Conservation (phyloP, 352 stramenopile genomes). For the Pythium sp. region DNA sequence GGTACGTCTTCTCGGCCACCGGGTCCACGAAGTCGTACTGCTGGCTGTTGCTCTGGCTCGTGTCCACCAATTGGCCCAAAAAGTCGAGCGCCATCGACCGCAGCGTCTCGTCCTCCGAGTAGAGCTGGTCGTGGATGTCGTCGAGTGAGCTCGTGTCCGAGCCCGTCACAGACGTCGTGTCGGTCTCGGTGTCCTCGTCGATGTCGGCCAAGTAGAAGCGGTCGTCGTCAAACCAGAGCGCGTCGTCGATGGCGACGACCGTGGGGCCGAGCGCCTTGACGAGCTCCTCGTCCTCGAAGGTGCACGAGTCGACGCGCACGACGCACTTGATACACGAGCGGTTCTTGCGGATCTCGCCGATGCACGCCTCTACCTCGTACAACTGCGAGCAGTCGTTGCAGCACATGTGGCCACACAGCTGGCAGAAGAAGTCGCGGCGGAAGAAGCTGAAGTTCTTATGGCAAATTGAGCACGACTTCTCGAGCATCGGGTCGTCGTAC, state of each 20-base stretch:
- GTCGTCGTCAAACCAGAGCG: conserved; percentile 36
- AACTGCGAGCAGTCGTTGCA: conserved; percentile 43
- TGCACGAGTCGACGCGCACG: conserved; percentile 40
- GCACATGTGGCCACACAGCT: conserved; percentile 46
- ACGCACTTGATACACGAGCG: conserved; percentile 44
- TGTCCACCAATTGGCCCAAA: conserved; percentile 35
- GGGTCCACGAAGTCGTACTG: conserved; percentile 15
- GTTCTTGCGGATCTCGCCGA: conserved; percentile 38
- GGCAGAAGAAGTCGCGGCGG: conserved; percentile 47
- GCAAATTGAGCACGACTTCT: conserved; percentile 45
- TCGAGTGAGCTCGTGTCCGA: conserved; percentile 27
- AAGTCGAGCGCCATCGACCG: conserved; percentile 42
- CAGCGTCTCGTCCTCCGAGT: conserved; percentile 32
- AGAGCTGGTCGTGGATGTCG: conserved; percentile 35
- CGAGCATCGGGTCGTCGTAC: conserved; percentile 26
- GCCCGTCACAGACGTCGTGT: conserved; percentile 20
- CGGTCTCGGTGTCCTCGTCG: conserved; percentile 27
- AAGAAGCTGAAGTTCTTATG: conserved; percentile 41
- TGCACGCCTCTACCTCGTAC: conserved; percentile 39
- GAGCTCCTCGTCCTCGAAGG: conserved; percentile 48
- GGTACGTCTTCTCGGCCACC: conserved; percentile 1
- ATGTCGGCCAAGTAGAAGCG: conserved; percentile 13
- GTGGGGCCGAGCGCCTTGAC: conserved; percentile 38
- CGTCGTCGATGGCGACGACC: conserved; percentile 37
- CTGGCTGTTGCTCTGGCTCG: conserved; percentile 1